Evolutionary conservation across 2,329 filamentous ascomycete species (phyloP).

Genomic region (Colletotrichum incanum): DNA sequence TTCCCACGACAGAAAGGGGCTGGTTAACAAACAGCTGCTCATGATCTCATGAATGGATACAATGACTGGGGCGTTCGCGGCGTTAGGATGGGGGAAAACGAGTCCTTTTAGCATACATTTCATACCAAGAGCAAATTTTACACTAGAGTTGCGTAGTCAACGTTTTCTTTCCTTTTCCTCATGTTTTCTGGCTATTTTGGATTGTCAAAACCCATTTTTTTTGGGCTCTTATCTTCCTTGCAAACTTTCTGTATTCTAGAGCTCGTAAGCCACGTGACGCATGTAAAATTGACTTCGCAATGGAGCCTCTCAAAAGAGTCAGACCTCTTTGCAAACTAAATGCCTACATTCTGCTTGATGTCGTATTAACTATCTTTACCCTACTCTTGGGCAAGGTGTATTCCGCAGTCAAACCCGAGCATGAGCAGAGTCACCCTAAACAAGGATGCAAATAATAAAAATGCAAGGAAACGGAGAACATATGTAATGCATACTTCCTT

Average conservation of each 20-base stretch:
- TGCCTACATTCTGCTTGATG: not conserved
- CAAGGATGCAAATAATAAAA: too few relatives aligned
- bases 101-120: not conserved
- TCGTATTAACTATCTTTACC: too few relatives aligned
- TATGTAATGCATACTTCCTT: too few relatives aligned
- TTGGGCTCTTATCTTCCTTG: not conserved
- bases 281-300: not conserved
- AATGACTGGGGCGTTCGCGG: conserved; percentile 13
- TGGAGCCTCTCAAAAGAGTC: too few relatives aligned
- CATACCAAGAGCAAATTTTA: not conserved
- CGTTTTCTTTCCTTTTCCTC: too few relatives aligned
- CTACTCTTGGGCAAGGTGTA: too few relatives aligned
- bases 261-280: not conserved
- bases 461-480: too few relatives aligned
- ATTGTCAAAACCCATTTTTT: not conserved
- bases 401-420: too few relatives aligned
- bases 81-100: conserved; percentile 3
- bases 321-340: too few relatives aligned
- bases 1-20: not conserved
- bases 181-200: not conserved
- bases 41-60: not conserved
- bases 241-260: not conserved
- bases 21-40: not conserved
- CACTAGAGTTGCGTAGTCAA: not conserved
- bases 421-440: too few relatives aligned